These are phyloP conservation scores for Spergularia bocconei DNA, from an alignment of 148 eudicot species.

Conservation along the genomic window DNA sequence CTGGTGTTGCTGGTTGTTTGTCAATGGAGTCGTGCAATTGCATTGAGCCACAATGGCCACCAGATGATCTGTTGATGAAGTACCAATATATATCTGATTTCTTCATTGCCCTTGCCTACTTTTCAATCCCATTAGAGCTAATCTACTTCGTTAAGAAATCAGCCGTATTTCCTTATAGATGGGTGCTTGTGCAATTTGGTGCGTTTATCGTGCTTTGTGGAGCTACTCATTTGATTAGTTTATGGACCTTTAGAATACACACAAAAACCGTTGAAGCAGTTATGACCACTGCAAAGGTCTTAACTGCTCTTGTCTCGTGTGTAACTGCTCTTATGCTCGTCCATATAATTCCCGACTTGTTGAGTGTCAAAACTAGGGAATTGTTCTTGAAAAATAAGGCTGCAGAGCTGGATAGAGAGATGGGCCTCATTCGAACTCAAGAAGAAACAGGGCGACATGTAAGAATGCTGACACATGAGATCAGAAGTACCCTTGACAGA, in stretches of 20 bases:
- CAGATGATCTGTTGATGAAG: conserved; percentile 83
- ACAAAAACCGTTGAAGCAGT: conserved; percentile 73
- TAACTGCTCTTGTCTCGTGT: conserved; percentile 89
- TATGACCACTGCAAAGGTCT: conserved; percentile 76
- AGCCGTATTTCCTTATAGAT: conserved; percentile 89
- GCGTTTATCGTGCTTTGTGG: conserved; percentile 97
- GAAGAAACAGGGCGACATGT: conserved; percentile 97
- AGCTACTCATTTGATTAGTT: conserved; percentile 79
- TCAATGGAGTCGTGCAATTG: conserved; percentile 84
- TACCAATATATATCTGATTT: conserved; percentile 95
- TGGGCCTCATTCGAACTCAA: conserved; percentile 92
- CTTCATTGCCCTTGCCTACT: conserved; percentile 94
- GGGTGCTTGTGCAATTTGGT: conserved; percentile 98
- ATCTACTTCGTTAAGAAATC: conserved; percentile 94
- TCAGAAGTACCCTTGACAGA: conserved; percentile 93
- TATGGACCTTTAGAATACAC: conserved; percentile 80
- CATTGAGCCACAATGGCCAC: conserved; percentile 85
- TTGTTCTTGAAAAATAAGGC: conserved; percentile 92
- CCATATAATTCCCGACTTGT: conserved; percentile 87
- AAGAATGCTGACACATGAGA: conserved; percentile 94
- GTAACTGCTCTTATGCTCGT: conserved; percentile 92
- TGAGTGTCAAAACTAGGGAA: conserved; percentile 91
- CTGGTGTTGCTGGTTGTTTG: conserved; percentile 15
- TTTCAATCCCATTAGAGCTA: conserved; percentile 91
- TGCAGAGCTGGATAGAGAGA: conserved; percentile 88